Percentiles rank a stretch among this genome's conserved stretches.
These are phyloP conservation scores for Suillus discolor DNA, from an alignment of 768 basidiomycete genomes.

Conservation along the genomic window DNA sequence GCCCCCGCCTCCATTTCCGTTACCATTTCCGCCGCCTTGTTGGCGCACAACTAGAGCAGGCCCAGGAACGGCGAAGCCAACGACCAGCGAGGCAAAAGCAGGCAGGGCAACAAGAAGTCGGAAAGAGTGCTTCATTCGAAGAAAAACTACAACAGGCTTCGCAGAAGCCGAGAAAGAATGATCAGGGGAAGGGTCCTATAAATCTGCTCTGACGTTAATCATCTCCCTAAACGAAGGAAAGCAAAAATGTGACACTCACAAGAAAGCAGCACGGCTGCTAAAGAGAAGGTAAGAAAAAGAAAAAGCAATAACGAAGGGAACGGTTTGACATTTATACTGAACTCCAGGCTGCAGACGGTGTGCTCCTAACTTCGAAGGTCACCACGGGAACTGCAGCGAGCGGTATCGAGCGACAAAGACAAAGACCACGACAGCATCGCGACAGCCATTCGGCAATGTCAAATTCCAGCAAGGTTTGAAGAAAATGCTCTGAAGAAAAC, in stretches of 20 bases:
- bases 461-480: conserved; percentile 1
- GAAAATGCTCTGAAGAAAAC: background rate
- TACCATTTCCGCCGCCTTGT: conserved; percentile 23
- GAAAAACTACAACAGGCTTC: conserved; percentile 38
- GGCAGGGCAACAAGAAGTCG: conserved; percentile 44
- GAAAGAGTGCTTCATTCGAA: conserved; percentile 54
- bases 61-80: conserved; percentile 28
- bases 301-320: conserved; percentile 23
- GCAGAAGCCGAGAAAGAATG: conserved; percentile 48
- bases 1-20: conserved; percentile 17
- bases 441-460: conserved; percentile 10
- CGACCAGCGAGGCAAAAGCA: conserved; percentile 35
- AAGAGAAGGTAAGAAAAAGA: conserved; percentile 23
- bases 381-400: conserved; percentile 12
- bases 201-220: conserved; percentile 2
- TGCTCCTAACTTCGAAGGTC: conserved; percentile 2
- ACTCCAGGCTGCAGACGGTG: background rate
- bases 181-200: conserved; percentile 30
- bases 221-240: conserved; percentile 1
- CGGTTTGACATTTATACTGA: background rate
- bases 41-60: conserved; percentile 20
- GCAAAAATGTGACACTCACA: background rate
- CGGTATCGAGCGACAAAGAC: background rate
- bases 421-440: conserved; percentile 8
- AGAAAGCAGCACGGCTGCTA: conserved; percentile 59